A percentile compares a stretch with the other conserved stretches of the same genome.
phyloP scores from a whole-genome alignment of 208 protist species.

The Lotmaria passim region DNA sequence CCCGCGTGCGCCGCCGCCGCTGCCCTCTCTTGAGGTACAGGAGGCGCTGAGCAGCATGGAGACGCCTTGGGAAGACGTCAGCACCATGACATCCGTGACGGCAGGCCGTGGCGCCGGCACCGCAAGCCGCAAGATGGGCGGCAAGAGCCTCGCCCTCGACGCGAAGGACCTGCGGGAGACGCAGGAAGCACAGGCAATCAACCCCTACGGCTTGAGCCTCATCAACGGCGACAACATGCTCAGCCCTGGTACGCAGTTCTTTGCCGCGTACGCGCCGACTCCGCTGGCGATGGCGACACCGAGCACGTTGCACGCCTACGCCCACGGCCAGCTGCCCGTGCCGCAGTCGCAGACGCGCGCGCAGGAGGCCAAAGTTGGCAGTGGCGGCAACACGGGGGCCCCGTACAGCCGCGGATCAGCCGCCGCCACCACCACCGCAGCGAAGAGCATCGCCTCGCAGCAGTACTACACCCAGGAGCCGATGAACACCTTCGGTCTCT shows the following conservation, averaged over 20 bases:
- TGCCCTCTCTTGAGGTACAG: constrained; percentile 69
- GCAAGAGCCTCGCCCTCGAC: constrained; percentile 64
- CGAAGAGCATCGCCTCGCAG: constrained; percentile 68
- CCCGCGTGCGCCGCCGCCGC: constrained; percentile 66
- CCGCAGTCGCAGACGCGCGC: constrained; percentile 29
- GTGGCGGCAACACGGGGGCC: constrained; percentile 18
- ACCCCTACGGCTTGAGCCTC: constrained; percentile 78
- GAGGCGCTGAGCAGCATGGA: constrained; percentile 65
- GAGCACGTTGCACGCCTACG: constrained; percentile 79
- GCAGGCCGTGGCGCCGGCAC: constrained; percentile 7
- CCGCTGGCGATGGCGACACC: constrained; percentile 80
- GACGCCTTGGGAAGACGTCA: constrained; percentile 65
- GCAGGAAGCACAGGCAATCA: constrained; percentile 71
- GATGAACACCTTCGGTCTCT: constrained; percentile 68
- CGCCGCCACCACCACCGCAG: constrained; percentile 18
- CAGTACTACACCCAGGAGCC: constrained; percentile 91
- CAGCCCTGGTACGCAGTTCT: constrained; percentile 87
- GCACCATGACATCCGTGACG: constrained; percentile 11
- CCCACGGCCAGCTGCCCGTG: constrained; percentile 66
- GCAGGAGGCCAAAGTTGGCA: constrained; percentile 19
- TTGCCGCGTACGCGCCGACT: constrained; percentile 83
- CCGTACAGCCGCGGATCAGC: constrained; percentile 19
- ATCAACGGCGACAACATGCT: constrained; percentile 62
- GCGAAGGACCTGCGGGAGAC: constrained; percentile 74
- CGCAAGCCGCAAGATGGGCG: constrained; percentile 29